Evolutionary conservation across 2,329 filamentous ascomycete species (phyloP), one percentile per base, ranked within the genome.

Genomic region (Hyphodiscus sp.): DNA sequence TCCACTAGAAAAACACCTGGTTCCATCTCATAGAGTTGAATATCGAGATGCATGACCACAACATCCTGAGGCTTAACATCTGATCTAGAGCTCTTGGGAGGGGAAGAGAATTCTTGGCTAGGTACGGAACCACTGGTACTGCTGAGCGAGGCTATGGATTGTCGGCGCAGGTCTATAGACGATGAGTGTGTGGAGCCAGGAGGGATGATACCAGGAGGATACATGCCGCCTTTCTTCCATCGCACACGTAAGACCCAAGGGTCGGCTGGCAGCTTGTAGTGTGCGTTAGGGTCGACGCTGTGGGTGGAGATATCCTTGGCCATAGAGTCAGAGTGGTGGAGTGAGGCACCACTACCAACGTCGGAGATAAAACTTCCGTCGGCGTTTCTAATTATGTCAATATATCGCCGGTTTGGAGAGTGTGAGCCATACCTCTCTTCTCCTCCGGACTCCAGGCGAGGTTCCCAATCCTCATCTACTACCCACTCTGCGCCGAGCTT

Each of bases 1-100:
- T 99, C 94, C 47, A 99, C 94, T 58, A 99, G 85, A 70, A 92
- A 97, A 61, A 94, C 92, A 52, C 89, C 87, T 54, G 85, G 83
- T 69, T 97, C 92, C 76, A 97, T 91, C 67, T 91, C 87, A 71
- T 96, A 96, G 49, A 96, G 85, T 69, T 96, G 94, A 59, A 99
- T 96, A 61, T 95, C 91, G 68, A 99, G 83, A 68, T 96, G 94
- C 65, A 97, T 87, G 68, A 88, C 92, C n/a, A 95, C 84, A 19
- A 60, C 61, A 41, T 70, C 65, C 47, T 67, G 47, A 2, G 65
- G 62, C 19, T 61, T 57, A 13, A 20, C 51, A 19, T 55, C 29
- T 26, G 50, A 63, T 8, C 47, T 52, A 9, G 43, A 33, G 18
- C 45, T 42, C 44, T 58, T 58, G 15, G 57, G 57, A 11, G 61